phyloP scores from a whole-genome alignment of 139 green algal species.

The Picocystis salinarum region DNA sequence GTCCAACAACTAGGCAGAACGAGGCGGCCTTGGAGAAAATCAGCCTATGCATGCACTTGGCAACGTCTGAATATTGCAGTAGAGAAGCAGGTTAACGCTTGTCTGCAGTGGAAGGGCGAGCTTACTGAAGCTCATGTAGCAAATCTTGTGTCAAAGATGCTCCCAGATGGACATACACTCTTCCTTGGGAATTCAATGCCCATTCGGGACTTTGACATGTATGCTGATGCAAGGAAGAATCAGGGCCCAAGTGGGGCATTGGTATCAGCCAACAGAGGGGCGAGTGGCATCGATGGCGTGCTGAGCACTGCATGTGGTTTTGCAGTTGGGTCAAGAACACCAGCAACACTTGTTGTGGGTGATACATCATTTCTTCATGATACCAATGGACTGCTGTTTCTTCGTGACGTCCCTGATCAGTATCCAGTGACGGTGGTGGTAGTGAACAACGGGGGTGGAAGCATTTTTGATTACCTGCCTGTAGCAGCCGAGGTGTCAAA shows the following conservation, averaged over 20 bases:
- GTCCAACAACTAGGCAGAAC: no score
- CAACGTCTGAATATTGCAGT: no score
- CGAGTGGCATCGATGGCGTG: conserved; percentile 92
- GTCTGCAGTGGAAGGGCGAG: not conserved
- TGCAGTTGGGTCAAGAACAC: conserved; percentile 52
- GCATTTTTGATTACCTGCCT: conserved; percentile 87
- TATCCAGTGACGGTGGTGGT: conserved; percentile 79
- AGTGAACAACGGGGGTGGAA: conserved; percentile 87
- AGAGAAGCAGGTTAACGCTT: not conserved
- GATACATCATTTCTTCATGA: conserved; percentile 98
- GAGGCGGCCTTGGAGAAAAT: no score
- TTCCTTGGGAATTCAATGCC: conserved; percentile 98
- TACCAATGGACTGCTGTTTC: conserved; percentile 77
- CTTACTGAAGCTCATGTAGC: conserved; percentile 23
- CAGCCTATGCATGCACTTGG: no score
- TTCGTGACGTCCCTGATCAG: conserved; percentile 34
- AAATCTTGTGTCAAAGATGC: conserved; percentile 12
- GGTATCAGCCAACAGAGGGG: conserved; percentile 74
- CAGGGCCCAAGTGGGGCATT: no score
- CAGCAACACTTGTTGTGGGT: conserved; percentile 72
- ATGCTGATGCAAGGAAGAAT: no score
- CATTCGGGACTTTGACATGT: conserved; percentile 95
- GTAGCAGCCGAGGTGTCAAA: conserved; percentile 8
- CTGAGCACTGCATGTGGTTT: conserved; percentile 72
- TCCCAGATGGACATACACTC: conserved; percentile 49